Base-by-base conservation (phyloP, 371 early-diverging fungal genomes). In the Lichtheimia corymbifera region DNA sequence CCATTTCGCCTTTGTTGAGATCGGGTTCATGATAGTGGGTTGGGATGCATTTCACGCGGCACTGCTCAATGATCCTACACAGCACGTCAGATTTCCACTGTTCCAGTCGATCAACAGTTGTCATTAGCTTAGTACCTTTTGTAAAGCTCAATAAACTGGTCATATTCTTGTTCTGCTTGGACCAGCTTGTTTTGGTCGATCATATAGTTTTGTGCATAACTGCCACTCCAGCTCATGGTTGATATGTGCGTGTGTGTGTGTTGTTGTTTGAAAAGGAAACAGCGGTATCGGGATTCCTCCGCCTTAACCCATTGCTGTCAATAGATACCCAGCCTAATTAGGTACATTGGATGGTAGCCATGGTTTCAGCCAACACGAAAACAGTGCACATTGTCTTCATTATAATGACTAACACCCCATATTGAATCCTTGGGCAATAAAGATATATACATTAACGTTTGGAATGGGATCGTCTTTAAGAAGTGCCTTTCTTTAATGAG, bases 1-100 rank as follows among this genome's bases (percentile, higher is more conserved):
- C 94, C 13, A 92, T 88, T 78, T 98, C 97, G 55, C 97, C 98
- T 80, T 98, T 97, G 73, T 91, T 92, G 63, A 97, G 80, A 62
- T 95, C 95, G 25, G 83, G 89, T 65, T 96, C 95, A 53, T 77
- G 83, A 68, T 97, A 96, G 50, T 85, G 80, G 54, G 82, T 77
- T 18, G 90, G 86, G 50, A 97, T 91, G 77, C 98, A 97, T 70
- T 97, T 97, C 30, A 77, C 70, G 73, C 91, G 89, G 83, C 97
- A 97, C n/a, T 87, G 76, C 28, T 85, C 82, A 60, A 87, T 83
- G 57, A 97, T 86, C 61, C 95, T 93, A 40, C 20, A 20, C 28
- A 22, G 25, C 14, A 17, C 18, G n/a, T 59, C 41, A 24, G 14
- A n/a, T 61, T 35, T 5, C 35, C 35, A 35, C 35, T 9, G 11